Base-by-base conservation (phyloP, 306 rosid species). In the Astragalus glycyphyllos region DNA sequence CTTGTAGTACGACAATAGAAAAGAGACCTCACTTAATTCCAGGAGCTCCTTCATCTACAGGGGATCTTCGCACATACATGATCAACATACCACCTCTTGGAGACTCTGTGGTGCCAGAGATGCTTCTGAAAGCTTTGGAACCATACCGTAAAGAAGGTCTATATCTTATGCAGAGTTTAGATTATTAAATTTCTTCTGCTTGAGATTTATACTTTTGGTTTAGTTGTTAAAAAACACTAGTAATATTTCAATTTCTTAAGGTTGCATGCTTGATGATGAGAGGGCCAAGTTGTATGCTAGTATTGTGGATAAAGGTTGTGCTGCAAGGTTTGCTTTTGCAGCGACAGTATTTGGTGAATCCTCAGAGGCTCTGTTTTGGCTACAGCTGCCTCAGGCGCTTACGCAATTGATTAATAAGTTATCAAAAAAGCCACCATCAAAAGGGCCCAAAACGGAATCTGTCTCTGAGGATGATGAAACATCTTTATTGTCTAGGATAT, bases 331-430 rank as follows among this genome's bases (percentile, higher is more conserved):
- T 86, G 91, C 96, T 66, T 91, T 87, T 65, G 92, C 99, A 35
- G 99, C 99, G 62, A 95, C 95, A 58, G 70, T 89, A 46, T 91
- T 86, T 81, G 99, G 99, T 38, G 99, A 94, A 89, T 73, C 86
- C 49, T 80, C 88, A 5, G 99, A 94, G 89, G 95, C 97, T 74
- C 84, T 94, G 70, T 94, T 94, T 85, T 94, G 99, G 99, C 85
- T 94, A 56, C 96, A 94, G 68, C 68, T 94, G 58, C 89, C 99
- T 34, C 87, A 69, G 65, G 99, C 97, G 38, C 85, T 94, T 62
- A 87, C 83, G 64, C 90, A 91, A 82, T 76, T 87, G 77, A 80
- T 89, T 89, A 83, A 75, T 72, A 91, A 86, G 86, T 53, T 82
- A 57, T 88, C 79, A 26, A 83, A 69, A 47, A 94, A 89, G 81